Base-by-base conservation (phyloP, 768 basidiomycete species). In the Chiua virens region DNA sequence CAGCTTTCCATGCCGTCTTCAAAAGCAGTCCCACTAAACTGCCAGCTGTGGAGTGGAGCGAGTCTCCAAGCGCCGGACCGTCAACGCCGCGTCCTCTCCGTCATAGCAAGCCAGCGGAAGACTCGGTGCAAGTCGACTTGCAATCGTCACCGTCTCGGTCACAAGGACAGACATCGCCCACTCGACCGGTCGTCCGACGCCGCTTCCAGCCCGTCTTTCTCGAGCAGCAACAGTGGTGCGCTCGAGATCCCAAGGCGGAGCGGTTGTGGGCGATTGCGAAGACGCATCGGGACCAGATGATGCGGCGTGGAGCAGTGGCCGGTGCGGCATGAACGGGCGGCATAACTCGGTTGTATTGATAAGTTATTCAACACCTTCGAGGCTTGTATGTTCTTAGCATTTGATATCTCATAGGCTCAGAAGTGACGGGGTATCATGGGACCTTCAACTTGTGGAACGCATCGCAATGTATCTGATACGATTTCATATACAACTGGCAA, bases 161-260 rank as follows among this genome's bases (percentile, higher is more conserved):
- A 5, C 55, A 61, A 61, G 42, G 27, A 10, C 45, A 58, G 20
- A 3, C n/a, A 0, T 47, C 51, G 2, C 62, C 55, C 25, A 41
- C 46, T 8, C 60, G 53, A 9, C 59, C 30, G 6, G 30, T 20
- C 18, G 48, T 59, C n/a, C 65, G 64, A 27, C 70, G 73, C 7
- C 75, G 78, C 8, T 80, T 79, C 56, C 70, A 76, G 10, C 74
- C 79, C 8, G 70, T 80, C 14, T 81, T 79, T 62, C 65, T 73
- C 3, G 79, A 79, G 54, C 73, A 75, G n/a, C 59, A 70, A 44
- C 77, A 80, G 41, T 81, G 80, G 80, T 67, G 62, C 22, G 63
- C 64, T 25, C 58, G 62, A 28, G 80, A 80, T 56, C 76, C 70
- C 30, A 70, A 64, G 45, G 59, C 58, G n/a, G 60, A 60, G 30